These are phyloP conservation scores for Leersia perrieri DNA, from an alignment of 176 grass and related monocot species.

Conservation along the genomic window DNA sequence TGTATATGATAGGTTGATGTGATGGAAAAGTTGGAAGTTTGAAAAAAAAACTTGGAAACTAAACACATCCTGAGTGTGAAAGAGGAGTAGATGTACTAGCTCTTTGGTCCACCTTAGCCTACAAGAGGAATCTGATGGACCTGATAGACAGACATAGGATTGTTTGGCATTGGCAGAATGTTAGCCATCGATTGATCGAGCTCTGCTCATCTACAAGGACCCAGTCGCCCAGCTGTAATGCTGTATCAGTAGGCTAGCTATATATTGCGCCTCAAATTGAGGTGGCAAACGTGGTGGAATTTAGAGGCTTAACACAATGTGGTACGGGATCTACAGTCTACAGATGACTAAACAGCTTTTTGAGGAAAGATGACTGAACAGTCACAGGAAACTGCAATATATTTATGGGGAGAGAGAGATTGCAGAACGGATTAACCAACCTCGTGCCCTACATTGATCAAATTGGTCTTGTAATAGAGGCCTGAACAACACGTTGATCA, in stretches of 20 bases:
- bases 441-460: background rate
- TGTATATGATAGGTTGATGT: no score
- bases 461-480: background rate
- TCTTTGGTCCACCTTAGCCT: background rate
- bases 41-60: no score
- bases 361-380: background rate
- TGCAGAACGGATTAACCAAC: background rate
- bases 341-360: background rate
- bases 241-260: background rate
- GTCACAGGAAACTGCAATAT: no score
- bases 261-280: background rate
- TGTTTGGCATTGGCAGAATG: no score
- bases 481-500: background rate
- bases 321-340: background rate
- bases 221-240: no score
- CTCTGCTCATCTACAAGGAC: background rate
- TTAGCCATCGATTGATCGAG: background rate
- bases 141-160: background rate
- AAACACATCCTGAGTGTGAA: no score
- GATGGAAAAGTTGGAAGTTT: no score
- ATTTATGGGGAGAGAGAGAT: background rate
- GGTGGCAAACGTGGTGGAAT: background rate
- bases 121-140: background rate
- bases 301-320: background rate
- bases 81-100: background rate